These are phyloP conservation scores for Sicyos baderoa DNA, from an alignment of 306 rosid species.

Conservation along the genomic window DNA sequence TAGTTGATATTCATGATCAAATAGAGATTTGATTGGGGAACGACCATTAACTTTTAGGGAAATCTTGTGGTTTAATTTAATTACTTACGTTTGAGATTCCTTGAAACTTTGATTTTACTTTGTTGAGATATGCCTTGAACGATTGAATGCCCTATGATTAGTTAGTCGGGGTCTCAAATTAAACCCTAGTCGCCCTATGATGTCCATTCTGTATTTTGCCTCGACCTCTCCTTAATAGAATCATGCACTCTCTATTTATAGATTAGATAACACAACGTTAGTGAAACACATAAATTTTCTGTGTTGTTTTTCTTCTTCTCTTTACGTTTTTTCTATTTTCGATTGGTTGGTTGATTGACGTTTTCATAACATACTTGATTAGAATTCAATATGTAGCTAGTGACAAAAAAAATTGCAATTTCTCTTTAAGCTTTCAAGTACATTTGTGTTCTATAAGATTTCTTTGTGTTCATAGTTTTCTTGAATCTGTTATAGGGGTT, in stretches of 20 bases:
- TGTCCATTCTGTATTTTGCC: too few species aligned
- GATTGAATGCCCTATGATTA: too few species aligned
- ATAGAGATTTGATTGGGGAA: neutral
- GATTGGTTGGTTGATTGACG: too few species aligned
- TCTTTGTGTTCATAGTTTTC: neutral
- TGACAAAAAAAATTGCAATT: neutral
- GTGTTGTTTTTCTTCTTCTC: too few species aligned
- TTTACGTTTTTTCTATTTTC: too few species aligned
- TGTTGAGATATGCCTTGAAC: too few species aligned
- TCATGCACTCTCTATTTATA: too few species aligned
- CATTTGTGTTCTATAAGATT: neutral
- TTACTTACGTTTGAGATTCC: neutral
- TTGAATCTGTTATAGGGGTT: neutral
- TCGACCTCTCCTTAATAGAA: too few species aligned
- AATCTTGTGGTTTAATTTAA: neutral
- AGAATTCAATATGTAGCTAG: neutral
- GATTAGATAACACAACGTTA: too few species aligned
- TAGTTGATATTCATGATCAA: neutral
- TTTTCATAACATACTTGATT: neutral
- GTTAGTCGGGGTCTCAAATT: too few species aligned
- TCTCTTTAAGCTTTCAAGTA: neutral
- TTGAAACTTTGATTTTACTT: neutral
- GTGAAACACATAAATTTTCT: too few species aligned
- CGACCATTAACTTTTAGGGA: neutral
- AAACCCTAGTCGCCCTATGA: too few species aligned